Evolutionary conservation across 148 eudicot species (phyloP).

Genomic region (Vaccinium myrtillus): DNA sequence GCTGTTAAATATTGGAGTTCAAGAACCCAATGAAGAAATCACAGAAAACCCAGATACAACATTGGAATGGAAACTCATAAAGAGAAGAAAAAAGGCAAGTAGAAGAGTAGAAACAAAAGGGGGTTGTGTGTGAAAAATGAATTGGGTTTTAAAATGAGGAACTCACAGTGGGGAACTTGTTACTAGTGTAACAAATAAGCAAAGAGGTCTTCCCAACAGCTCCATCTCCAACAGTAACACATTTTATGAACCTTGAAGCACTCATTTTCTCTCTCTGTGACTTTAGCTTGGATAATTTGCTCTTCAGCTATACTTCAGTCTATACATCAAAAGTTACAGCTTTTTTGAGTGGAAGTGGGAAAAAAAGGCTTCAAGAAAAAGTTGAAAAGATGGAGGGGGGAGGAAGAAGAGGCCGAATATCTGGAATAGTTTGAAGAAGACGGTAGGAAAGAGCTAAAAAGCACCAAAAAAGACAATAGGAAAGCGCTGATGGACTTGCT

Average conservation of each 20-base stretch:
- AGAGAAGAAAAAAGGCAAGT: not conserved
- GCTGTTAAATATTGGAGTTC: not conserved
- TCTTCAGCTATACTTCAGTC: slow-evolving; percentile 4
- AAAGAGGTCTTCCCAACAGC: slow-evolving; percentile 98
- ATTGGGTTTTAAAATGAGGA: slow-evolving; percentile 5
- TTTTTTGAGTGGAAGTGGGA: not conserved
- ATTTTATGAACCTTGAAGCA: slow-evolving; percentile 88
- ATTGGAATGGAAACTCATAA: not conserved
- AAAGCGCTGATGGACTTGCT: not conserved
- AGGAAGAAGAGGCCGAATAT: slow-evolving; percentile 4
- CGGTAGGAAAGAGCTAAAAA: not conserved
- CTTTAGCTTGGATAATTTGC: not conserved
- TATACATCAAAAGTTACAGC: not conserved
- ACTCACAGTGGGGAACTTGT: slow-evolving; percentile 96
- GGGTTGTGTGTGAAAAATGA: not conserved
- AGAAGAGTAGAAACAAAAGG: not conserved
- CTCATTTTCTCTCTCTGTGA: slow-evolving; percentile 17
- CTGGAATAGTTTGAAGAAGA: slow-evolving; percentile 17
- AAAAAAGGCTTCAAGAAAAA: slow-evolving; percentile 3
- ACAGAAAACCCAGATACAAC: slow-evolving; percentile 8
- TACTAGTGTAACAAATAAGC: slow-evolving; percentile 97
- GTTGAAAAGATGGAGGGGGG: slow-evolving; percentile 11
- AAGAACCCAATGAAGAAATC: slow-evolving; percentile 17
- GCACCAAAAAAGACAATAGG: not conserved
- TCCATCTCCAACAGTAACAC: slow-evolving; percentile 98